These are phyloP conservation scores for Solanum okadae DNA, from an alignment of 257 asterid genomes.

Conservation along the genomic window DNA sequence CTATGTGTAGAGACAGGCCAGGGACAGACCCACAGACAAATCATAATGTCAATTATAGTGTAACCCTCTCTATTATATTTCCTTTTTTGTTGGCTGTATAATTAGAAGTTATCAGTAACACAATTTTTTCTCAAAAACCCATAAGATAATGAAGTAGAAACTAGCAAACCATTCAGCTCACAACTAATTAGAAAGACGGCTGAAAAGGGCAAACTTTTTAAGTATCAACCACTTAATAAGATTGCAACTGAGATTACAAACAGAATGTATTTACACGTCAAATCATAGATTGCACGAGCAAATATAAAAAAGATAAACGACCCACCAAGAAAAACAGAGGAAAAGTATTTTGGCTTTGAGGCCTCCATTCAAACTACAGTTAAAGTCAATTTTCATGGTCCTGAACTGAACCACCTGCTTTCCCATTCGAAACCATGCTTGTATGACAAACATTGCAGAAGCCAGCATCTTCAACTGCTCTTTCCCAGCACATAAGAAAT, in stretches of 20 bases:
- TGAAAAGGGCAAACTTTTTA: background rate
- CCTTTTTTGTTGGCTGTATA: background rate
- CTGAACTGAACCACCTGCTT: background rate
- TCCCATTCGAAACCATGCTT: background rate
- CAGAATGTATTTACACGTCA: slow-evolving; percentile 8
- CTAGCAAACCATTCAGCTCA: background rate
- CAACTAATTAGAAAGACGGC: background rate
- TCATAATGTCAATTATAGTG: background rate
- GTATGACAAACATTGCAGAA: background rate
- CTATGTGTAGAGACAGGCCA: background rate
- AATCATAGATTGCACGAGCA: slow-evolving; percentile 6
- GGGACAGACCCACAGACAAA: background rate
- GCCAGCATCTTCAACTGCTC: background rate
- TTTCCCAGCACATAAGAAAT: background rate
- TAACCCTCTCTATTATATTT: background rate
- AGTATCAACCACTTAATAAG: background rate
- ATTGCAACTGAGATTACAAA: background rate
- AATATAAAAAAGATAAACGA: background rate
- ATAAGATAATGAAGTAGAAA: background rate
- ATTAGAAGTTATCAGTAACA: background rate
- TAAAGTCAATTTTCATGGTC: background rate
- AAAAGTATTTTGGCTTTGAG: background rate
- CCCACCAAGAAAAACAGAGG: background rate
- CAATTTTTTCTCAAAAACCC: background rate
- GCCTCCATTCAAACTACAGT: background rate